These are phyloP conservation scores for Cucurbita argyrosperma DNA, from an alignment of 306 rosid genomes.

Conservation along the genomic window DNA sequence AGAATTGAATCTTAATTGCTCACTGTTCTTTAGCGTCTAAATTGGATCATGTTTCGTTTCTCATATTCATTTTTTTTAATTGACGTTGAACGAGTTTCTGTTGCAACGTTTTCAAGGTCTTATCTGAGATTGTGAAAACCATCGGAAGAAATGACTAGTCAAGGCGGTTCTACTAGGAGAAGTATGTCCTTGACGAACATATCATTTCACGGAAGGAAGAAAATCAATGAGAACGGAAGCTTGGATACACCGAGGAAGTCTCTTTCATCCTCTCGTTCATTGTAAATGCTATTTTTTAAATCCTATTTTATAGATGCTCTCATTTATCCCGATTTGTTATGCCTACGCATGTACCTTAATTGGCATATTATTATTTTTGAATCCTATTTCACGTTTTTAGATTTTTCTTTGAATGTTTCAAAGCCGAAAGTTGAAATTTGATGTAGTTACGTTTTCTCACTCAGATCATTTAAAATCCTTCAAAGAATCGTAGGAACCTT, in stretches of 20 bases:
- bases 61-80: neutral
- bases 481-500: neutral
- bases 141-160: conserved; percentile 35
- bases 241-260: conserved; percentile 38
- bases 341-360: neutral
- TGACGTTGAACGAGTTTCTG: neutral
- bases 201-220: conserved; percentile 32
- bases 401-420: neutral
- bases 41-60: neutral
- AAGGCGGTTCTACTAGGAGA: conserved; percentile 44
- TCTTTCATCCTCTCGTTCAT: conserved; percentile 24
- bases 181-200: conserved; percentile 24
- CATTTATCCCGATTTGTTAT: neutral
- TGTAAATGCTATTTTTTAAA: conserved; percentile 19
- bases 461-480: neutral
- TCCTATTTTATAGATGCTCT: neutral
- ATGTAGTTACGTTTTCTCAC: neutral
- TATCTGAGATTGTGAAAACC: neutral
- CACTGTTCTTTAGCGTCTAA: neutral
- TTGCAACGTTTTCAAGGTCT: neutral
- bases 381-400: neutral
- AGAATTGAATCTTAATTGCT: neutral
- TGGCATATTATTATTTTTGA: neutral
- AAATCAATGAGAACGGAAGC: conserved; percentile 28
- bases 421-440: neutral